Base-by-base conservation (phyloP, 257 asterid species). In the Ehretia macrophylla region DNA sequence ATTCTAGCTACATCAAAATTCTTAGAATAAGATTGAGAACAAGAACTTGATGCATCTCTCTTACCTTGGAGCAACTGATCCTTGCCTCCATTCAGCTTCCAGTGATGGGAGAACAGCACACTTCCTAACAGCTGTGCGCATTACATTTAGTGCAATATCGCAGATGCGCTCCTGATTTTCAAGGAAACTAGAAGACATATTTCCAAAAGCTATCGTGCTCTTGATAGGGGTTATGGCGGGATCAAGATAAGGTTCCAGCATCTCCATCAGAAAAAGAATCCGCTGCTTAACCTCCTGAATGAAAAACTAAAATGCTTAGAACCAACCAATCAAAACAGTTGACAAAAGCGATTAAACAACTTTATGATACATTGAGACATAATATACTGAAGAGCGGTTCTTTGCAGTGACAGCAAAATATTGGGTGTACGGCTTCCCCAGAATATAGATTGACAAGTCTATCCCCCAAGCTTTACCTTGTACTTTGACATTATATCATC, bases 1-100 rank as follows among this genome's bases (percentile, higher is more conserved):
- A 27, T 27, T 27, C 6, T 27, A 27, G 3, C 35, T 27, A 3
- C 35, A 27, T 6, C 35, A 27, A 6, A 27, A 27, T 1, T 6
- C 35, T 27, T 27, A 27, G 35, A 27, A 27, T 27, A 27, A 27
- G 6, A 6, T 27, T 27, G 35, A 27, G 35, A 27, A 6, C 10
- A 51, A 56, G 22, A n/a, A 8, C 8, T 11, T 21, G 32, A 22
- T 52, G 38, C 10, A 11, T 44, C 32, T 39, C 20, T 53, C 75
- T 72, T 86, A 93, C 94, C 99, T 93, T 51, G 99, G 97, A 77
- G 96, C 82, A 76, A 88, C 95, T 37, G 92, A 86, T 45, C 95
- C 95, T 23, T 77, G 80, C 70, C 85, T 78, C 99, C 99, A 93
- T 67, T 88, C 96, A 75, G 95, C 79, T 86, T 93, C 99, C 76